These are phyloP conservation scores for Coprinopsis strossmayeri DNA, from an alignment of 768 basidiomycete genomes.

Conservation along the genomic window DNA sequence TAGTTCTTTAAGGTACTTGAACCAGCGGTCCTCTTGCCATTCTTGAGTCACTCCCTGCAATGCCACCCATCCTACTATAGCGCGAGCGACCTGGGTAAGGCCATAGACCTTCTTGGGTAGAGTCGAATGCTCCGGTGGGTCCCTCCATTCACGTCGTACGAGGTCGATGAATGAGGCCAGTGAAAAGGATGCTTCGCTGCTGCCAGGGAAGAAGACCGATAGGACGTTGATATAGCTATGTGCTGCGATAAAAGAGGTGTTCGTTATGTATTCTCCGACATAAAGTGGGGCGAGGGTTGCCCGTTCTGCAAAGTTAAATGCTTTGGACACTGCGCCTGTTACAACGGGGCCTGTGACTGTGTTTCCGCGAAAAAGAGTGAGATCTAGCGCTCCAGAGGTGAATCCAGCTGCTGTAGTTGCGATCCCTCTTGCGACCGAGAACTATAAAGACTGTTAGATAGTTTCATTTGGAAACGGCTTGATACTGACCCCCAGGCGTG, in stretches of 20 bases:
- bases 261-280: constrained; percentile 69
- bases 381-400: constrained; percentile 56
- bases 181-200: constrained; percentile 76
- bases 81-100: constrained; percentile 58
- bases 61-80: constrained; percentile 74
- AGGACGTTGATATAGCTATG: constrained; percentile 72
- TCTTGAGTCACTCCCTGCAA: constrained; percentile 78
- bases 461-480: too few relatives aligned
- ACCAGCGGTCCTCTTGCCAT: constrained; percentile 72
- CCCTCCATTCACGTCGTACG: constrained; percentile 72
- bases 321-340: constrained; percentile 52
- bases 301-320: constrained; percentile 61
- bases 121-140: constrained; percentile 34
- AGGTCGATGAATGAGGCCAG: constrained; percentile 73
- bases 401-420: constrained; percentile 51
- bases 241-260: constrained; percentile 67
- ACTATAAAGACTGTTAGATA: constrained; percentile 35
- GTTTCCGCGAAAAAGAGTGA: constrained; percentile 58
- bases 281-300: constrained; percentile 70
- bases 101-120: constrained; percentile 58
- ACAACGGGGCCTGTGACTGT: constrained; percentile 52
- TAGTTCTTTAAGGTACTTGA: constrained; percentile 59
- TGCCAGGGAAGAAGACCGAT: constrained; percentile 64
- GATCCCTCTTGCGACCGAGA: constrained; percentile 59
- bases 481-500: constrained; percentile 65